Base-by-base conservation (phyloP, 306 rosid species). In the Acacia acuminata region DNA sequence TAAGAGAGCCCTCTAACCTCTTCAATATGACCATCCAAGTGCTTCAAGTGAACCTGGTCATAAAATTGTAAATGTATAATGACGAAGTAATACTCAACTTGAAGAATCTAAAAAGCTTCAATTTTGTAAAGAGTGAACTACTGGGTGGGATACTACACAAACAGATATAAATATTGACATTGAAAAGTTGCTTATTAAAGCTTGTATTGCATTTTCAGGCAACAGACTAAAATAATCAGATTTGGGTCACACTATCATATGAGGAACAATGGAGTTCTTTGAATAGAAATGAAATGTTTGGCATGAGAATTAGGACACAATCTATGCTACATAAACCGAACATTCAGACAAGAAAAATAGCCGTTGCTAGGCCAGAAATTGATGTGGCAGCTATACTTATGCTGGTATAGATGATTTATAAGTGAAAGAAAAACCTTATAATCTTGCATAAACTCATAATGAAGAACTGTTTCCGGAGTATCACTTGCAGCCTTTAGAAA, bases 401-500 rank as follows among this genome's bases (percentile, higher is more conserved):
- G 40, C 40, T 12, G 27, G 2, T 27, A 43, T n/a, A 77, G 17
- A 86, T 66, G 38, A 66, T 7, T 22, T 58, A 20, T 19, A 82
- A 24, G 36, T 56, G 24, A 77, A 60, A 65, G 27, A 70, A 84
- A 77, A 85, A 95, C 98, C 99, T 96, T 93, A 88, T 93, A 96
- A 85, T 96, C 99, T 90, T 96, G 99, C 99, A 93, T 96, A 88
- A 96, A 96, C 87, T 96, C 99, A 0, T 96, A 96, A 86, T 96
- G 99, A 64, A 96, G 97, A 88, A 96, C 99, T 66, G 98, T 96
- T 80, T 93, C 98, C 13, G 99, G 97, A 76, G 93, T 89, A 47
- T 78, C 74, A 85, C 99, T 96, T 11, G 99, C 99, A 75, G 99
- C 99, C 75, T 91, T 93, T 34, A 96, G 90, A 89, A 96, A 96